phyloP scores from a whole-genome alignment of 2,329 filamentous ascomycete genomes.

The Tolypocladium paradoxum region DNA sequence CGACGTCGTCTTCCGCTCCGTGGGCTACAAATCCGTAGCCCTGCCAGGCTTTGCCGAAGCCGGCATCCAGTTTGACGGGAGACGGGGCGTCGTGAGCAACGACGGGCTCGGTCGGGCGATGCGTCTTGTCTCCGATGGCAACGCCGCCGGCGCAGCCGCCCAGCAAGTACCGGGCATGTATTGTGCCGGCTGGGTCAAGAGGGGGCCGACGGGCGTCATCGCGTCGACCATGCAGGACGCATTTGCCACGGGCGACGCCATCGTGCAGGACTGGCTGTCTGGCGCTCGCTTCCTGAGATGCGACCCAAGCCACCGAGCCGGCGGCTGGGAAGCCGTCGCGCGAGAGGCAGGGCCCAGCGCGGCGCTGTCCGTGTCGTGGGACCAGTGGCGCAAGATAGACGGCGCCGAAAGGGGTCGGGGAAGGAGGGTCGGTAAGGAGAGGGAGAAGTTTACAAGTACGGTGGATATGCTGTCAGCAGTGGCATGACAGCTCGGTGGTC shows the following conservation, averaged over 20 bases:
- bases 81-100: constrained; percentile 68
- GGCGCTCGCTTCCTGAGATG: constrained; percentile 27
- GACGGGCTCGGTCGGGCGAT: constrained; percentile 66
- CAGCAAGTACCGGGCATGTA: constrained; percentile 61
- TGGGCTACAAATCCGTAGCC: constrained; percentile 79
- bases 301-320: constrained; percentile 1
- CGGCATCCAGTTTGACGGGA: constrained; percentile 66
- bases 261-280: constrained; percentile 63
- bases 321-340: constrained; percentile 70
- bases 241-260: constrained; percentile 76
- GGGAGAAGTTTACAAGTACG: constrained; percentile 57
- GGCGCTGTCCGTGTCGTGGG: constrained; percentile 62
- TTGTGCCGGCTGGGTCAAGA: constrained; percentile 93
- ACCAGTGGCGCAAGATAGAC: constrained; percentile 79
- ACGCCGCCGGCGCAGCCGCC: constrained; percentile 20
- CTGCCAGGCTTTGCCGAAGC: constrained; percentile 64
- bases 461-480: constrained; percentile 47
- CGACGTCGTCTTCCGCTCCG: constrained; percentile 76
- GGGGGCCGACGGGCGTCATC: constrained; percentile 89
- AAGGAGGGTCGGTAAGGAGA: constrained; percentile 56
- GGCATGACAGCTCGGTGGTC: constrained; percentile 15
- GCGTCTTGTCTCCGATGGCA: constrained; percentile 20
- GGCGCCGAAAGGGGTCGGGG: constrained; percentile 62
- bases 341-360: constrained; percentile 42
- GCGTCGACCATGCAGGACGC: constrained; percentile 93